Percentiles rank a stretch among this genome's conserved stretches.
Conservation (phyloP, 805 yeast genomes). For the Candida tammaniensis region DNA sequence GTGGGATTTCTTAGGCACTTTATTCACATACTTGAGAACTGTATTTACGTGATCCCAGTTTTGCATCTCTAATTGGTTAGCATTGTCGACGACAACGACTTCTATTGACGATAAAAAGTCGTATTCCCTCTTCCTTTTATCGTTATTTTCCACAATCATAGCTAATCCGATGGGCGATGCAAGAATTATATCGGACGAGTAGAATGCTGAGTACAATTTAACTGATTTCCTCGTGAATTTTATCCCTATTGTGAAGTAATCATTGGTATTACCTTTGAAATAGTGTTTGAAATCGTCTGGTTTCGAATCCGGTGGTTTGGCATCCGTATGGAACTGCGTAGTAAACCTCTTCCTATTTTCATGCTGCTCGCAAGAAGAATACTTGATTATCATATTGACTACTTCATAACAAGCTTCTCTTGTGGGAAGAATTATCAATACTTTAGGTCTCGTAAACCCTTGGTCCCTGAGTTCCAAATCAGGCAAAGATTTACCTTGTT, state of each 20-base stretch:
- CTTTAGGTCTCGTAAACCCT: conserved; percentile 93
- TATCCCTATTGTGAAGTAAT: conserved; percentile 86
- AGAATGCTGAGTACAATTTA: conserved; percentile 80
- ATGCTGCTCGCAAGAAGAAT: conserved; percentile 69
- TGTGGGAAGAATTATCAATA: conserved; percentile 78
- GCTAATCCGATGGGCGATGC: conserved; percentile 89
- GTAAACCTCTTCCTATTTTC: conserved; percentile 79
- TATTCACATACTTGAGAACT: conserved; percentile 64
- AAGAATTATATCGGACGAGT: conserved; percentile 78
- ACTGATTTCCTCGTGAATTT: conserved; percentile 86
- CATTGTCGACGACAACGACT: conserved; percentile 72
- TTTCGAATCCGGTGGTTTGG: conserved; percentile 50
- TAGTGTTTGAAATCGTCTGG: conserved; percentile 79
- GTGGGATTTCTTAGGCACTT: conserved; percentile 70
- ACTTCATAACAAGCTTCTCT: conserved; percentile 73
- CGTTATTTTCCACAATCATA: conserved; percentile 66
- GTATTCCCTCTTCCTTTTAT: conserved; percentile 56
- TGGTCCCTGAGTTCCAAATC: conserved; percentile 80
- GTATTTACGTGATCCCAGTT: conserved; percentile 83
- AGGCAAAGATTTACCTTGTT: conserved; percentile 31
- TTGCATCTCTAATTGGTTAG: conserved; percentile 86
- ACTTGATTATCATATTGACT: conserved; percentile 55
- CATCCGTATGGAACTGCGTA: conserved; percentile 59
- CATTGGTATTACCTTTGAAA: conserved; percentile 88
- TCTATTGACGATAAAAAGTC: conserved; percentile 92